phyloP scores from a whole-genome alignment of 306 rosid species.

The Hippophae gyantsensis region DNA sequence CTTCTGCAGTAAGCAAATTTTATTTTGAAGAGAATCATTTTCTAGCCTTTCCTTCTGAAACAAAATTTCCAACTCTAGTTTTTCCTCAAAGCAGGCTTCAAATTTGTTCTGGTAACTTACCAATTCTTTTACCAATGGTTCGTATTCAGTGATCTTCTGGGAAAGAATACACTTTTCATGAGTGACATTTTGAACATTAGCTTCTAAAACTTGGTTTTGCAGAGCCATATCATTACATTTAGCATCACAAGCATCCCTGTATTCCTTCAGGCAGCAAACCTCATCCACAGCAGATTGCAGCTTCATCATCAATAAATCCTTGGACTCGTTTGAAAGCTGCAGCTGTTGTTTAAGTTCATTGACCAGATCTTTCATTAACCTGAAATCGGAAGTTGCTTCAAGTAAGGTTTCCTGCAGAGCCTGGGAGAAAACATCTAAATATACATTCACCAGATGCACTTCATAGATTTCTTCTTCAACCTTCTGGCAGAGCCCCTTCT shows the following conservation, averaged over 20 bases:
- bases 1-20: conserved; percentile 46
- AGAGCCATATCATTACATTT: conserved; percentile 58
- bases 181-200: conserved; percentile 32
- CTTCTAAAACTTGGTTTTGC: conserved; percentile 56
- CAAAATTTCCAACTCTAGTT: conserved; percentile 46
- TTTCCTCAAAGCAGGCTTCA: conserved; percentile 47
- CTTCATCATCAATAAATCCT: conserved; percentile 52
- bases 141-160: conserved; percentile 50
- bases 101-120: conserved; percentile 51
- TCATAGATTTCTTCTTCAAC: conserved; percentile 79
- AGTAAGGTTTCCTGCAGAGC: conserved; percentile 67
- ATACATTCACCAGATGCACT: conserved; percentile 58
- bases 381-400: conserved; percentile 53
- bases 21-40: conserved; percentile 36
- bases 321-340: conserved; percentile 60
- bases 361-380: conserved; percentile 40
- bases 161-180: conserved; percentile 44
- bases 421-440: conserved; percentile 76
- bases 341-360: conserved; percentile 61
- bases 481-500: conserved; percentile 71
- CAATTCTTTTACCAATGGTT: conserved; percentile 42
- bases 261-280: conserved; percentile 45
- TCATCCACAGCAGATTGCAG: conserved; percentile 65
- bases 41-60: conserved; percentile 41
- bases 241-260: conserved; percentile 42